Conservation (phyloP, 148 eudicot genomes). For the Rhododendron kiyosumense region DNA sequence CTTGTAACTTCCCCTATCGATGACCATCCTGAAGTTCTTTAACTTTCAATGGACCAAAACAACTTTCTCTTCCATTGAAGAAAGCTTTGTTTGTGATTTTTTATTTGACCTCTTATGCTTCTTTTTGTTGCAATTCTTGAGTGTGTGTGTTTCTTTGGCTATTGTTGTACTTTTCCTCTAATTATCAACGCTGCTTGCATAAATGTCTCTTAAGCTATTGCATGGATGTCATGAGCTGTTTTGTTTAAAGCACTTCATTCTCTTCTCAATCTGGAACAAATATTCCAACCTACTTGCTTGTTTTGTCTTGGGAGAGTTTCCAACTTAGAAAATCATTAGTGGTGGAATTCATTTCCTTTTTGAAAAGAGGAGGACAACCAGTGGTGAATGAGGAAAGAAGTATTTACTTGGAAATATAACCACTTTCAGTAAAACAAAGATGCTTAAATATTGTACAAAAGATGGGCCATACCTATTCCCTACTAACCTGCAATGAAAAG, state of each 20-base stretch:
- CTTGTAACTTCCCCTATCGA: not conserved
- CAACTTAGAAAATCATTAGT: too few species aligned
- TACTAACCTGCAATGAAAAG: too few species aligned
- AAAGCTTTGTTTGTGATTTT: not conserved
- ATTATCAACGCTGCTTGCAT: not conserved
- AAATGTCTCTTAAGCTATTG: not conserved
- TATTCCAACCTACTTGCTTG: too few species aligned
- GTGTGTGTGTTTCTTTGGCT: not conserved
- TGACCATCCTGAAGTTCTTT: not conserved
- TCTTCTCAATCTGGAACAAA: too few species aligned
- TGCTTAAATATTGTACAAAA: too few species aligned
- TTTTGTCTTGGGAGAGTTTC: too few species aligned
- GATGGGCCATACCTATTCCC: too few species aligned
- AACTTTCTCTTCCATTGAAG: not conserved
- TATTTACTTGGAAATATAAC: too few species aligned
- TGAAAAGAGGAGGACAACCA: too few species aligned
- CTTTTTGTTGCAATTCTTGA: not conserved
- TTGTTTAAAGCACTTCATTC: too few species aligned
- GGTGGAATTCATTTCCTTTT: too few species aligned
- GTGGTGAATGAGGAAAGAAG: not conserved
- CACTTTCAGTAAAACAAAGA: too few species aligned
- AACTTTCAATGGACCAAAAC: not conserved
- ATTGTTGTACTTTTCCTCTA: not conserved
- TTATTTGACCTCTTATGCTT: not conserved
- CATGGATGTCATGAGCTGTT: not conserved